A percentile compares a stretch with the other conserved stretches of the same genome.
phyloP scores from a whole-genome alignment of 2,329 filamentous ascomycete genomes.

The Cordyceps pruinosa region DNA sequence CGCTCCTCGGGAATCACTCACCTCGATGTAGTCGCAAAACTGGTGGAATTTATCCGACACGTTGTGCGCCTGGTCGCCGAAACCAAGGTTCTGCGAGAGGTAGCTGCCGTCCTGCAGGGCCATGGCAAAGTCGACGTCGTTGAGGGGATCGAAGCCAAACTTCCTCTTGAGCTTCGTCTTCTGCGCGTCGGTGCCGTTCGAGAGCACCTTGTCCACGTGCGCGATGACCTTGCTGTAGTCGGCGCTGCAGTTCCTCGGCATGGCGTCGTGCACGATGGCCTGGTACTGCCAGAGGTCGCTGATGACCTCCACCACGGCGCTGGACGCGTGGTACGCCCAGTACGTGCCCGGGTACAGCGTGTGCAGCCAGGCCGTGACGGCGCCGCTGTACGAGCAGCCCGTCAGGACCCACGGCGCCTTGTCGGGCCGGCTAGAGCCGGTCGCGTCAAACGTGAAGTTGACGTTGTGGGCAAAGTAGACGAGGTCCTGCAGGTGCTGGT shows the following conservation, averaged over 20 bases:
- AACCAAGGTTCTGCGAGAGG: slow-evolving; percentile 31
- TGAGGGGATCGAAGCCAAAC: slow-evolving; percentile 31
- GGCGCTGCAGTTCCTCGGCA: slow-evolving; percentile 52
- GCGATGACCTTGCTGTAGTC: slow-evolving; percentile 49
- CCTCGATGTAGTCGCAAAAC: slow-evolving; percentile 30
- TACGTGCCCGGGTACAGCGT: slow-evolving; percentile 68
- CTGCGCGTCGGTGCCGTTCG: slow-evolving; percentile 32
- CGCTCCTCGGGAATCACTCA: slow-evolving; percentile 1
- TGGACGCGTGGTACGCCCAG: slow-evolving; percentile 69
- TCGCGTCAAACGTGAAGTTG: slow-evolving; percentile 58
- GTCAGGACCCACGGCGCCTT: slow-evolving; percentile 66
- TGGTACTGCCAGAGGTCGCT: slow-evolving; percentile 62
- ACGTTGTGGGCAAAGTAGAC: slow-evolving; percentile 69
- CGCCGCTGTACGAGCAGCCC: slow-evolving; percentile 74
- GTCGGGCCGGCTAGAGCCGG: slow-evolving; percentile 45
- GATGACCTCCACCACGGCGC: slow-evolving; percentile 68
- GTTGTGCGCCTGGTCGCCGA: slow-evolving; percentile 27
- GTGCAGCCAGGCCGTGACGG: slow-evolving; percentile 67
- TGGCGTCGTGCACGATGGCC: slow-evolving; percentile 37
- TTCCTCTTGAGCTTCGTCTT: slow-evolving; percentile 24
- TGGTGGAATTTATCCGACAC: slow-evolving; percentile 21
- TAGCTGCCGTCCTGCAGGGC: slow-evolving; percentile 23
- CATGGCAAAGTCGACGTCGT: slow-evolving; percentile 38
- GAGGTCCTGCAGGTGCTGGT: slow-evolving; percentile 69
- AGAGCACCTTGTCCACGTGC: slow-evolving; percentile 41